These are phyloP conservation scores for Porogramme epimiltina DNA, from an alignment of 1,284 basidiomycete genomes.

Conservation along the genomic window DNA sequence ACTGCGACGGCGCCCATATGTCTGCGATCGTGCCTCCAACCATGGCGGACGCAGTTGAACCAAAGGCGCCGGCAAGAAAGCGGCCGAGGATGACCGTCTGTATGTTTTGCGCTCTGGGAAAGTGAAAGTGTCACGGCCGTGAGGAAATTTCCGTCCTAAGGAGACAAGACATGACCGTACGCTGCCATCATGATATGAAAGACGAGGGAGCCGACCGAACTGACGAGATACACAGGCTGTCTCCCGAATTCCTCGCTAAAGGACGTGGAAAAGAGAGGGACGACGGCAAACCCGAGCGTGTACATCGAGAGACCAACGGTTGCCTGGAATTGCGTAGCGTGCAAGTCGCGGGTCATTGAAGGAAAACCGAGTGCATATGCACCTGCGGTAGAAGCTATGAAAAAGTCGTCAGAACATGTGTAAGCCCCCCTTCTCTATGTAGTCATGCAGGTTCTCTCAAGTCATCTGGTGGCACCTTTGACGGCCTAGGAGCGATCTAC, in stretches of 20 bases:
- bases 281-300: conserved; percentile 68
- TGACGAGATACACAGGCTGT: conserved; percentile 66
- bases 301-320: conserved; percentile 64
- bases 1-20: conserved; percentile 67
- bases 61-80: conserved; percentile 70
- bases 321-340: conserved; percentile 58
- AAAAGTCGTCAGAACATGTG: neutral
- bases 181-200: conserved; percentile 63
- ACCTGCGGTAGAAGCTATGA: conserved; percentile 50
- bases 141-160: neutral
- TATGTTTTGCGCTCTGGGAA: conserved; percentile 61
- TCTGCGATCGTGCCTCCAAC: conserved; percentile 80
- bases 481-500: no score
- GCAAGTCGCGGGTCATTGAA: conserved; percentile 68
- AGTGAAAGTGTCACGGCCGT: neutral
- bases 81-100: conserved; percentile 69
- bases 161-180: conserved; percentile 44
- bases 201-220: conserved; percentile 55
- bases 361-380: conserved; percentile 61
- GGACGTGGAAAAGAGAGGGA: conserved; percentile 73
- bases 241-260: conserved; percentile 81
- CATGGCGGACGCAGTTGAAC: conserved; percentile 72
- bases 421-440: no score
- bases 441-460: conserved; percentile 12
- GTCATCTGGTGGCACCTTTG: no score